Conservation (phyloP, 805 yeast genomes). For the Candida taoyuanica region DNA sequence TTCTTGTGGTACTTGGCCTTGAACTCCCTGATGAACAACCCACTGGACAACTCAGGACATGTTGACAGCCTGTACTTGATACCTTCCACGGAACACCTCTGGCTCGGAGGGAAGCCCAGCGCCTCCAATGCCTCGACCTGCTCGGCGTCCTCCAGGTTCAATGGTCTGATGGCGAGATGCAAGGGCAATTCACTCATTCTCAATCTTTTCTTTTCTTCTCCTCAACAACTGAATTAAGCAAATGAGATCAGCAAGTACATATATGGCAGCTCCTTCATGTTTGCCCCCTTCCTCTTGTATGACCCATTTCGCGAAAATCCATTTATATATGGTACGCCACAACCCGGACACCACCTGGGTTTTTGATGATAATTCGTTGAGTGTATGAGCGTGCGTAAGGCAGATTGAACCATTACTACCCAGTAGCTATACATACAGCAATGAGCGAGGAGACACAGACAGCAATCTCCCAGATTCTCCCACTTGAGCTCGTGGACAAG, state of each 20-base stretch:
- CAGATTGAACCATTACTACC: too few species aligned
- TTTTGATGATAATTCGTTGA: too few species aligned
- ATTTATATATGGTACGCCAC: too few species aligned
- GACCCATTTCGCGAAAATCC: too few species aligned
- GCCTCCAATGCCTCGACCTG: conserved; percentile 59
- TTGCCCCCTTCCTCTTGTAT: too few species aligned
- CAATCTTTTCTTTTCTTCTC: not conserved
- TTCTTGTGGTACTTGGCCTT: conserved; percentile 15
- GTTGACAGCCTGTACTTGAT: conserved; percentile 63
- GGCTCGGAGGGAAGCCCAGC: conserved; percentile 63
- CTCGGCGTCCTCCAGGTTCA: conserved; percentile 67
- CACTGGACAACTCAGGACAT: conserved; percentile 90
- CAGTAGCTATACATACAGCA: too few species aligned
- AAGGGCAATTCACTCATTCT: conserved; percentile 41
- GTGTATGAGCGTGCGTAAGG: too few species aligned
- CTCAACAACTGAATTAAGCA: not conserved
- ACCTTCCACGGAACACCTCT: conserved; percentile 63
- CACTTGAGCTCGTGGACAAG: conserved; percentile 83
- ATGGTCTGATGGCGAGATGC: conserved; percentile 69
- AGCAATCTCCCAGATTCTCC: conserved; percentile 34
- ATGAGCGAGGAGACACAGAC: conserved; percentile 4
- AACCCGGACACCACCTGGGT: conserved; percentile 1
- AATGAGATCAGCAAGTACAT: not conserved
- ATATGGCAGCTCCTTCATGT: too few species aligned
- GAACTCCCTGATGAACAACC: conserved; percentile 76